These are phyloP conservation scores for Cutaneotrichosporon mucoides DNA, from an alignment of 1,284 basidiomycete species.

Conservation along the genomic window DNA sequence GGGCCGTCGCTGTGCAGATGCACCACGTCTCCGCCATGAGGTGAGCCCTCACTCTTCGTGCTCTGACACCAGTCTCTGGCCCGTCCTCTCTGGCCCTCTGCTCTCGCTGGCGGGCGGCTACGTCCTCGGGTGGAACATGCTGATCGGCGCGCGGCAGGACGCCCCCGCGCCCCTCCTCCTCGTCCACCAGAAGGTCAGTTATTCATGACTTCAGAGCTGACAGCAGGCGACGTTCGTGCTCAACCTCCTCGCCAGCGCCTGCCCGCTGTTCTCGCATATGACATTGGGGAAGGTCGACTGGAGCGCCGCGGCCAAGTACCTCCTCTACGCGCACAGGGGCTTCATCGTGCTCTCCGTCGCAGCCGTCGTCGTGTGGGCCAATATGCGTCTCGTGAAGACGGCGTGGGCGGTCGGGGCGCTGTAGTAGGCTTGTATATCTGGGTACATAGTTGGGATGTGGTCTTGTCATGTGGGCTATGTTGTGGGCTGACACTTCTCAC, in stretches of 20 bases:
- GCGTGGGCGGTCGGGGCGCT: constrained; percentile 21
- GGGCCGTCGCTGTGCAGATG: constrained; percentile 19
- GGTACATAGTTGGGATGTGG: too few species aligned
- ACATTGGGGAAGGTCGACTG: neutral
- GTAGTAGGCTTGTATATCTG: neutral
- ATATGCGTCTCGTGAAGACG: constrained; percentile 17
- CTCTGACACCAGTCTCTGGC: constrained; percentile 5
- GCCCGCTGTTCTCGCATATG: neutral
- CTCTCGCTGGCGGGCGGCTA: constrained; percentile 6
- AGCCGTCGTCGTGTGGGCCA: constrained; percentile 15
- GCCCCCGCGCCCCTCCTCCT: constrained; percentile 11
- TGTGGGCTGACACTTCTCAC: too few species aligned
- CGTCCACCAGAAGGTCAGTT: constrained; percentile 5
- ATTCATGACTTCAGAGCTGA: too few species aligned
- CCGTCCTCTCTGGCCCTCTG: neutral
- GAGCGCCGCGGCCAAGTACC: neutral
- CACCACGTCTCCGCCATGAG: constrained; percentile 15
- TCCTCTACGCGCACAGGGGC: constrained; percentile 4
- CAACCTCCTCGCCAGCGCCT: neutral
- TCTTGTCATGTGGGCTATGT: too few species aligned
- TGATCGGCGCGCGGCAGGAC: constrained; percentile 16
- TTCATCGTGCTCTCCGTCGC: constrained; percentile 9
- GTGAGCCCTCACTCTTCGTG: too few species aligned
- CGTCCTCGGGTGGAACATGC: constrained; percentile 13
- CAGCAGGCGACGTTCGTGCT: neutral